phyloP scores from a whole-genome alignment of 2,329 filamentous ascomycete genomes.

The Macrophomina pseudophaseolina region DNA sequence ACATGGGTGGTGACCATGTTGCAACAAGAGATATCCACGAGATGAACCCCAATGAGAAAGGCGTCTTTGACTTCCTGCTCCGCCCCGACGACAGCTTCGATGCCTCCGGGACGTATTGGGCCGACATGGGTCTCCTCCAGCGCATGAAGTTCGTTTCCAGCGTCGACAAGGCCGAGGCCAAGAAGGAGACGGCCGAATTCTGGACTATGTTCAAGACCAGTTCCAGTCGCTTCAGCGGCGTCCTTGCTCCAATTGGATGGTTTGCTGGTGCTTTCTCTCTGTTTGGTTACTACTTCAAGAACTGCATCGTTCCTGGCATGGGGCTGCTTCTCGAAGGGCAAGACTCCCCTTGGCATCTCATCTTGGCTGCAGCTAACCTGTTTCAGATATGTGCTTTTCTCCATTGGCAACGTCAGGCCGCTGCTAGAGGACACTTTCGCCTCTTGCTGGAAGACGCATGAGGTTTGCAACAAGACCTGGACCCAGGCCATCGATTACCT shows the following conservation, averaged over 20 bases:
- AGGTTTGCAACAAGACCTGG: slow-evolving; percentile 79
- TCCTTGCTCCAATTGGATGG: slow-evolving; percentile 25
- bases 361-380: slow-evolving; percentile 23
- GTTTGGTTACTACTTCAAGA: slow-evolving; percentile 83
- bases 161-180: slow-evolving; percentile 73
- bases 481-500: slow-evolving; percentile 84
- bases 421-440: slow-evolving; percentile 79
- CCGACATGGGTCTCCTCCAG: slow-evolving; percentile 75
- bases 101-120: slow-evolving; percentile 86
- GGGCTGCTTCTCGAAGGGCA: slow-evolving; percentile 86
- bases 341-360: slow-evolving; percentile 7
- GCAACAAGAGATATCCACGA: slow-evolving; percentile 48
- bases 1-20: slow-evolving; percentile 50
- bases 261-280: slow-evolving; percentile 49
- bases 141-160: slow-evolving; percentile 76
- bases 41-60: slow-evolving; percentile 64
- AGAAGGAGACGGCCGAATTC: slow-evolving; percentile 68
- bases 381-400: slow-evolving; percentile 86
- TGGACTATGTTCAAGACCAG: slow-evolving; percentile 85
- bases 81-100: slow-evolving; percentile 90
- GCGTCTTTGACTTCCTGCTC: slow-evolving; percentile 77
- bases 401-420: slow-evolving; percentile 89
- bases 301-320: slow-evolving; percentile 90
- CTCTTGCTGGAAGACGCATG: slow-evolving; percentile 71
- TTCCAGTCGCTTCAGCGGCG: slow-evolving; percentile 41